phyloP scores from a whole-genome alignment of 1,284 basidiomycete species.

The Marasmius fiardii region DNA sequence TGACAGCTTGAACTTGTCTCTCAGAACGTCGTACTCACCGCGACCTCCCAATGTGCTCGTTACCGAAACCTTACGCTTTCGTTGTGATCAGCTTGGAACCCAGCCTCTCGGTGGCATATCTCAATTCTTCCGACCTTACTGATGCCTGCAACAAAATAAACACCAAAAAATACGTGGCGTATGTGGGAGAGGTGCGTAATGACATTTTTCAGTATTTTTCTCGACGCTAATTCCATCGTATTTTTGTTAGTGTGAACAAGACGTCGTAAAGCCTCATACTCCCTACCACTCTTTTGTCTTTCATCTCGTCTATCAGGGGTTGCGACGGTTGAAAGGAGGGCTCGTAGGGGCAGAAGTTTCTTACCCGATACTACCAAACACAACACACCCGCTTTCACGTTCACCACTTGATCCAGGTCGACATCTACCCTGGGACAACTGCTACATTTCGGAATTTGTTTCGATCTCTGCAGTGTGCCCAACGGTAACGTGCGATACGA shows the following conservation, averaged over 20 bases:
- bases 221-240: not conserved
- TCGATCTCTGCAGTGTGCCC: not conserved
- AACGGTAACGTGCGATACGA: not conserved
- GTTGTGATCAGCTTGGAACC: not conserved
- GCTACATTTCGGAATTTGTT: not conserved
- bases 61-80: not conserved
- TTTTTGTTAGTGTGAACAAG: not conserved
- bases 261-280: not conserved
- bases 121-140: not conserved
- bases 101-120: not conserved
- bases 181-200: not conserved
- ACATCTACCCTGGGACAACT: not conserved
- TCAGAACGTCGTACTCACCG: not conserved
- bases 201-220: not conserved
- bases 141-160: not conserved
- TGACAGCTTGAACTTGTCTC: no score
- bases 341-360: not conserved
- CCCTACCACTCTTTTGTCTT: not conserved
- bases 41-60: not conserved
- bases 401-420: not conserved
- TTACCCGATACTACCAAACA: not conserved
- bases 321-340: not conserved
- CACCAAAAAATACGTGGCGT: not conserved
- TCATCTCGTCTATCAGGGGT: not conserved
- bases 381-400: not conserved